Evolutionary conservation across 2,329 filamentous ascomycete genomes (phyloP).

Genomic region (Alternaria panax): DNA sequence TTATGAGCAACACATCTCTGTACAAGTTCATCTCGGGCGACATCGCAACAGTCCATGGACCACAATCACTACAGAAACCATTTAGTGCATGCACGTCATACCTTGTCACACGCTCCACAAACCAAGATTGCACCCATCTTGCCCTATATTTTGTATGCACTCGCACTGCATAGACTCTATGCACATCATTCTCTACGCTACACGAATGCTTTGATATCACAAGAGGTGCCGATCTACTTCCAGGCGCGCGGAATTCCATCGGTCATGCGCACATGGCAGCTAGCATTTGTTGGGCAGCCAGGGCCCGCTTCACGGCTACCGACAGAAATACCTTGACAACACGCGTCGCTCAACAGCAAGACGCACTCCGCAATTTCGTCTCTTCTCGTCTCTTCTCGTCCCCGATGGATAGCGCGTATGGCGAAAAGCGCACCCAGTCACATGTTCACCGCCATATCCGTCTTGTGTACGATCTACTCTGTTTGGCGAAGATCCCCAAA

Average conservation of each 20-base stretch:
- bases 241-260: constrained; percentile 5
- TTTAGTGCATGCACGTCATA: constrained; percentile 10
- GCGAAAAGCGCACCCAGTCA: neutral
- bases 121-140: neutral
- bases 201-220: neutral
- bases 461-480: neutral
- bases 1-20: neutral
- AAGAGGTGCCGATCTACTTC: neutral
- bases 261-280: constrained; percentile 4
- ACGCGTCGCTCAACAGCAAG: constrained; percentile 1
- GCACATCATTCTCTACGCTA: neutral
- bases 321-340: constrained; percentile 1
- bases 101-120: neutral
- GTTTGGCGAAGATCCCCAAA: neutral
- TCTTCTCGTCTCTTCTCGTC: constrained; percentile 1
- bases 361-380: neutral
- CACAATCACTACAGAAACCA: neutral
- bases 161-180: neutral
- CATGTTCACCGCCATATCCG: neutral
- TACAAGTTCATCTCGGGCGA: neutral
- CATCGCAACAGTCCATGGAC: neutral
- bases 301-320: constrained; percentile 1
- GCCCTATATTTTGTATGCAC: neutral
- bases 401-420: neutral
- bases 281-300: constrained; percentile 16